Evolutionary conservation across 2,329 filamentous ascomycete species (phyloP).

Genomic region (Biscogniauxia mediterranea): DNA sequence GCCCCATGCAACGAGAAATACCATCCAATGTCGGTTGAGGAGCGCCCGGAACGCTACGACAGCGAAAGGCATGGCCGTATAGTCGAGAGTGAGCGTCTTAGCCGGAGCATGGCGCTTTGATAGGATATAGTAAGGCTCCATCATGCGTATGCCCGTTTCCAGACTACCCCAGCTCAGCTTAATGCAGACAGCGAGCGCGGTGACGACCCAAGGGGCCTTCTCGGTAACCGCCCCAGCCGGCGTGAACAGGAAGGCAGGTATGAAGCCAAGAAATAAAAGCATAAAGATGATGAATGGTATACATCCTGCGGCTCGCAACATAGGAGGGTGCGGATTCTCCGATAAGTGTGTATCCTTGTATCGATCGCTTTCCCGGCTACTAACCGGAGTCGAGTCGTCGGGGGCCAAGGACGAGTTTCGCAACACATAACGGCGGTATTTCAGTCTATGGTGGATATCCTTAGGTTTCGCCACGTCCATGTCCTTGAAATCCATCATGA

Average conservation of each 20-base stretch:
- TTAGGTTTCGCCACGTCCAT: slow-evolving; percentile 66
- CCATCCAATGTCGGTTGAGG: slow-evolving; percentile 61
- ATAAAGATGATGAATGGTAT: slow-evolving; percentile 61
- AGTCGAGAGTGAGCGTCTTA: slow-evolving; percentile 67
- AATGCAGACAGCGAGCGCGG: slow-evolving; percentile 62
- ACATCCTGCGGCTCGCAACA: slow-evolving; percentile 60
- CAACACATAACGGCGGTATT: slow-evolving; percentile 64
- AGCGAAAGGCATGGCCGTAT: slow-evolving; percentile 68
- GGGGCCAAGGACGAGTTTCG: slow-evolving; percentile 70
- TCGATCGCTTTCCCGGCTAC: slow-evolving; percentile 42
- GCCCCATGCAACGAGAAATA: slow-evolving; percentile 68
- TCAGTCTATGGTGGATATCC: slow-evolving; percentile 67
- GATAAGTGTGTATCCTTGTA: slow-evolving; percentile 50
- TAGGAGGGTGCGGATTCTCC: slow-evolving; percentile 65
- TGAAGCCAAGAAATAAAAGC: slow-evolving; percentile 52
- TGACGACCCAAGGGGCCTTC: slow-evolving; percentile 64
- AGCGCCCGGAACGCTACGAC: slow-evolving; percentile 62
- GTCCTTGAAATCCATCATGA: slow-evolving; percentile 71
- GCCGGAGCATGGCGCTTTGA: slow-evolving; percentile 63
- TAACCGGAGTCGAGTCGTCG: slow-evolving; percentile 49
- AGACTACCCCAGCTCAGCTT: slow-evolving; percentile 68
- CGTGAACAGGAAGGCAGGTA: slow-evolving; percentile 64
- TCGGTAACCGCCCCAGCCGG: slow-evolving; percentile 54
- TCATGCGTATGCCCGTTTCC: slow-evolving; percentile 68
- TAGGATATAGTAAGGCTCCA: slow-evolving; percentile 73